phyloP scores from a whole-genome alignment of 495 filamentous ascomycete species.

The Lichenothelia convexa region DNA sequence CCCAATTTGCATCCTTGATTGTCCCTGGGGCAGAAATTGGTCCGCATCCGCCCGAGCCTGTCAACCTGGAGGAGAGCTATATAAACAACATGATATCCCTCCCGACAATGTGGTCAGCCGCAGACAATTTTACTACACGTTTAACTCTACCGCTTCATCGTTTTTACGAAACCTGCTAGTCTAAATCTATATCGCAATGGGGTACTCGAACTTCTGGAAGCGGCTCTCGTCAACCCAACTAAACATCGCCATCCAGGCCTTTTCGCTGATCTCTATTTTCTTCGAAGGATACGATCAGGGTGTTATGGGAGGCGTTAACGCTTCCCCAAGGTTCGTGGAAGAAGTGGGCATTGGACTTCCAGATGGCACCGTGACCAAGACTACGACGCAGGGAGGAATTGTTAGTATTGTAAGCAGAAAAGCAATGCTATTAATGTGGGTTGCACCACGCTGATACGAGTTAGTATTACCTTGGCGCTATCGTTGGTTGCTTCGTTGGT shows the following conservation, averaged over 20 bases:
- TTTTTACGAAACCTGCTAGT: too few relatives aligned
- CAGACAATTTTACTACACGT: too few relatives aligned
- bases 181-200: too few relatives aligned
- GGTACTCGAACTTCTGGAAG: slow-evolving; percentile 26
- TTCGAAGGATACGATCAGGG: slow-evolving; percentile 39
- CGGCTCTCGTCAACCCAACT: slow-evolving; percentile 25
- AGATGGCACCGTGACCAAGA: slow-evolving; percentile 23
- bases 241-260: slow-evolving; percentile 26
- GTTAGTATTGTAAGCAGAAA: too few relatives aligned
- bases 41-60: too few relatives aligned
- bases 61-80: too few relatives aligned
- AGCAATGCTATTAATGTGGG: slow-evolving; percentile 10
- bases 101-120: too few relatives aligned
- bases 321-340: slow-evolving; percentile 22
- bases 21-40: too few relatives aligned
- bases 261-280: slow-evolving; percentile 33
- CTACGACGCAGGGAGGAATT: slow-evolving; percentile 7
- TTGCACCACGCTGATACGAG: too few relatives aligned
- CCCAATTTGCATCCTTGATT: too few relatives aligned
- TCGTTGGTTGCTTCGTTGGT: slow-evolving; percentile 32
- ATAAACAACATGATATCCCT: too few relatives aligned
- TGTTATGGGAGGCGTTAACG: slow-evolving; percentile 34
- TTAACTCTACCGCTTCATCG: too few relatives aligned
- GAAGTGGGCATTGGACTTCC: slow-evolving; percentile 21
- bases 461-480: slow-evolving; percentile 38